Evolutionary conservation across 352 stramenopile genomes (phyloP), one percentile per base, ranked within the genome.

Genomic region (Globisporangium carolinianum): DNA sequence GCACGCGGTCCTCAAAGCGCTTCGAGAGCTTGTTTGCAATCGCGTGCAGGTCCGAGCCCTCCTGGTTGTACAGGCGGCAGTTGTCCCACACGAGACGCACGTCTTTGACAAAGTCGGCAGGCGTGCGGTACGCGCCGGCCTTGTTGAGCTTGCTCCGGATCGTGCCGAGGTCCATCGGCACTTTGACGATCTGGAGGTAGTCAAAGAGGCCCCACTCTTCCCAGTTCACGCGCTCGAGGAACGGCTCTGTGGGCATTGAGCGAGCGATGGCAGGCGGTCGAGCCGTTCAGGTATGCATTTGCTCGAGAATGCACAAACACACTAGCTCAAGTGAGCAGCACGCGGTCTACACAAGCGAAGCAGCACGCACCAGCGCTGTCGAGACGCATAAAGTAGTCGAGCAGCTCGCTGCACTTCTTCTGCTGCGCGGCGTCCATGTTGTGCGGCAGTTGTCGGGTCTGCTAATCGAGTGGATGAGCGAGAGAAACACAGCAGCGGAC

Each of bases 131-230:
- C 61, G 92, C 83, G 38, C 76, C 81, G 24, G 24, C 2, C 66
- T 91, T 92, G 60, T 51, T 64, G 10, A 95, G 66, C 67, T 91
- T 93, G 51, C 10, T 67, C 55, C 82, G 83, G 47, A 97, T 86
- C 37, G 90, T 95, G 46, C 87, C 87, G 38, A 97, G 72, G 67
- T 97, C 90, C 87, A 97, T 97, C 45, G 90, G 90, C 58, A 83
- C 77, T 62, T 97, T 97, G 38, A 97, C 83, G 51, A 96, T 73
- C 61, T 94, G 75, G 43, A 94, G 66, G 72, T 97, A 97, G 75
- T 97, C 89, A 52, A 91, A 87, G 10, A 97, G 75, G 10, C 81
- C 83, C 83, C 82, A 94, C 60, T 94, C 84, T 58, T 94, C 84
- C 84, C 84, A 94, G 68, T 94, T 94, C 56, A 94, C 84, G 61